These are phyloP conservation scores for Polygonum maritimum DNA, from an alignment of 148 eudicot genomes.

Conservation along the genomic window DNA sequence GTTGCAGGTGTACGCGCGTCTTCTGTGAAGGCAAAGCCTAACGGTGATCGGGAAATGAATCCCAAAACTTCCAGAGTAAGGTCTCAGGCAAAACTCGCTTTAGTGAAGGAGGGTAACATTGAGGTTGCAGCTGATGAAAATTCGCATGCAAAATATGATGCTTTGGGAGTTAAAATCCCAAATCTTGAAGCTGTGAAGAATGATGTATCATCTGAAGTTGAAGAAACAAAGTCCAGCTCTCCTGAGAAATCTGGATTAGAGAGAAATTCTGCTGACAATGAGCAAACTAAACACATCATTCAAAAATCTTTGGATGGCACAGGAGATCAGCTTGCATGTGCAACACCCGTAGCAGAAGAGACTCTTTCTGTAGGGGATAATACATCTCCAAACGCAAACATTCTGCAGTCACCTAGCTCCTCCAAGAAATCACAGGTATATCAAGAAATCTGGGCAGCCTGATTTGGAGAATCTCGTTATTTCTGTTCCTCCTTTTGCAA, in stretches of 20 bases:
- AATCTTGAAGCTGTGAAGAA: conserved; percentile 24
- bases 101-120: conserved; percentile 31
- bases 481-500: background rate
- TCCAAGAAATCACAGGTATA: conserved; percentile 44
- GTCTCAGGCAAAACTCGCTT: conserved; percentile 27
- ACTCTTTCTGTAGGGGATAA: conserved; percentile 20
- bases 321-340: conserved; percentile 33
- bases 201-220: conserved; percentile 29
- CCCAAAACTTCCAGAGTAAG: conserved; percentile 29
- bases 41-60: conserved; percentile 28
- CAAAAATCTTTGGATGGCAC: conserved; percentile 24
- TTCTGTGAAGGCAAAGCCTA: conserved; percentile 37
- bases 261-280: conserved; percentile 21
- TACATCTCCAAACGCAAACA: conserved; percentile 26
- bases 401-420: conserved; percentile 32
- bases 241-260: conserved; percentile 36
- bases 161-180: conserved; percentile 33
- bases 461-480: background rate
- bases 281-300: conserved; percentile 19
- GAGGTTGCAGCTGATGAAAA: conserved; percentile 37
- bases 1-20: conserved; percentile 45
- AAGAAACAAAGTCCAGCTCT: conserved; percentile 42
- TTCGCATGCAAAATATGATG: conserved; percentile 35
- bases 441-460: background rate
- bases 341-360: conserved; percentile 30